Base-by-base conservation (phyloP, 192 early-diverging fungal genomes). In the Entomortierella beljakovae region DNA sequence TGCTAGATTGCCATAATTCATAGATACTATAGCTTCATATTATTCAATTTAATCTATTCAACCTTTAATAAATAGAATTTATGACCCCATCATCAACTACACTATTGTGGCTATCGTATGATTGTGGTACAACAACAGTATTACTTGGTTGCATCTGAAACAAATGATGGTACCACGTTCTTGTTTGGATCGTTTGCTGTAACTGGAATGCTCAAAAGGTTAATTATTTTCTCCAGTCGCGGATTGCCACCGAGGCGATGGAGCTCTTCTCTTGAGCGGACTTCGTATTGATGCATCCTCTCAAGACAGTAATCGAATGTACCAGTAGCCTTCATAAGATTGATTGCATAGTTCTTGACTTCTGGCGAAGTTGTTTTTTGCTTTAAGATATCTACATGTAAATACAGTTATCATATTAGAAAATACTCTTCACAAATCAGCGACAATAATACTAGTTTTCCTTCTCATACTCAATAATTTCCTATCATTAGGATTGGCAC, bases 261-360 rank as follows among this genome's bases (percentile, higher is more conserved):
- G 58, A 99, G 90, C 67, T 92, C 90, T 6, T 80, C 82, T 2
- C 84, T 55, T 13, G 91, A 92, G 2, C 87, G 80, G 3, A 58
- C 58, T 70, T 98, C 96, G 13, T 95, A 84, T 7, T 80, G 46
- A 0, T 31, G 43, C 60, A 99, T 75, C 61, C 88, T 91, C 26
- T 86, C 54, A 1, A 84, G 63, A 8, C 93, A 94, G 67, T 96
- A 97, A 15, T 92, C 90, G 61, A 99, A 96, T 13, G 95, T 91
- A 23, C 83, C 61, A 1, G 92, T 90, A 61, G 88, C 85, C 43
- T 92, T 82, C 91, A 98, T 90, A 40, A 97, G 65, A 63, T 86
- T 81, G 48, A 99, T 86, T 0, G 96, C 97, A 57, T 95, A 95
- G 56, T 84, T 83, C 68, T 99, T 99, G 25, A 99, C 81, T 42